These are phyloP conservation scores for Tephrocybe sp. DNA, from an alignment of 768 basidiomycete genomes.

Conservation along the genomic window DNA sequence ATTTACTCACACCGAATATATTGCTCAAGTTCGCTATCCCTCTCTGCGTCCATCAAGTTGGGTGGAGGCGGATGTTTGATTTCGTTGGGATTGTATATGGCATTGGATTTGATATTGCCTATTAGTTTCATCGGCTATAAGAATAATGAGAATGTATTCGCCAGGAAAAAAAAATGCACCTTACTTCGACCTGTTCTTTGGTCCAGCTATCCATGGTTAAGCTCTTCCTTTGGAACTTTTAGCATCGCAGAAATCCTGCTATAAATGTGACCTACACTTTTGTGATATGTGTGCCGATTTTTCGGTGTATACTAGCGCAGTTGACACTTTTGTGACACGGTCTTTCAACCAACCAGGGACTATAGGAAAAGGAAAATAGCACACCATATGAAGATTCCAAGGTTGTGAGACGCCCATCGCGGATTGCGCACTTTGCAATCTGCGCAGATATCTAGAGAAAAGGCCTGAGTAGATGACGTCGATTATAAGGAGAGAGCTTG, in stretches of 20 bases:
- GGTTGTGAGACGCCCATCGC: slow-evolving; percentile 85
- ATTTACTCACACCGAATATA: slow-evolving; percentile 77
- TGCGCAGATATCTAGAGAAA: slow-evolving; percentile 72
- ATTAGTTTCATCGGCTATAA: slow-evolving; percentile 70
- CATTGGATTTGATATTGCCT: slow-evolving; percentile 83
- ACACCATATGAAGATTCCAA: slow-evolving; percentile 89
- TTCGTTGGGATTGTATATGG: slow-evolving; percentile 82
- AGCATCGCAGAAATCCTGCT: too few relatives aligned
- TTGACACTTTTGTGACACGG: slow-evolving; percentile 51
- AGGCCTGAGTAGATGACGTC: slow-evolving; percentile 16
- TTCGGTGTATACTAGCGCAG: slow-evolving; percentile 91
- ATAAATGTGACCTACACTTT: slow-evolving; percentile 69
- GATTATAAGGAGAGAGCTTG: slow-evolving; percentile 28
- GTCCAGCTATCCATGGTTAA: slow-evolving; percentile 85
- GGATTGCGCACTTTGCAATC: slow-evolving; percentile 88
- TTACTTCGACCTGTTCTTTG: slow-evolving; percentile 86
- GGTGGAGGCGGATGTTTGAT: slow-evolving; percentile 77
- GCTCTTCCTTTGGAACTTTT: slow-evolving; percentile 89
- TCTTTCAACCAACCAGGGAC: neutral
- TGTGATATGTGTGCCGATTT: slow-evolving; percentile 89
- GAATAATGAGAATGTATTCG: slow-evolving; percentile 1
- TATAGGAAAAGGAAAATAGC: neutral
- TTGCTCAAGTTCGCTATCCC: slow-evolving; percentile 88
- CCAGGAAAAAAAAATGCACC: slow-evolving; percentile 10
- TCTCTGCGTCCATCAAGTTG: slow-evolving; percentile 70